Base-by-base conservation (phyloP, 1,284 basidiomycete species). In the Pterulicium gracile region DNA sequence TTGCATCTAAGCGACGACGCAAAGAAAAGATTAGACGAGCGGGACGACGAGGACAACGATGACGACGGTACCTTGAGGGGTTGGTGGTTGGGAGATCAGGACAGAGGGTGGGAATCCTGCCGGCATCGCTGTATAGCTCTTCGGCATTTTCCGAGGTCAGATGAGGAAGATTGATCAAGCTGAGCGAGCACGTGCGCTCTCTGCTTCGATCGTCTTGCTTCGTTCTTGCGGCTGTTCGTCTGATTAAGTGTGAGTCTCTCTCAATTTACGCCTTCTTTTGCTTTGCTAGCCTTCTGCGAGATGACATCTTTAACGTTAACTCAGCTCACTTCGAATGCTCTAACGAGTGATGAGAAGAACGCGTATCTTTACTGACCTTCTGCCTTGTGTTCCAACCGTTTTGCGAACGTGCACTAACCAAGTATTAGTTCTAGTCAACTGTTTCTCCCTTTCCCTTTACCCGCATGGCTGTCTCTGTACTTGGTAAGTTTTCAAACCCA, bases 271-370 rank as follows among this genome's bases (percentile, higher is more conserved):
- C 43, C 40, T 47, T 44, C 15, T 46, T 45, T 44, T 17, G 13
- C 43, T 22, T 39, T 23, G 17, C 27, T 47, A 21, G 10, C 36
- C 12, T 34, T 34, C 42, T 41, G 34, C 50, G 46, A 55, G 75
- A 77, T 75, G 75, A 78, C 56, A 66, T 51, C 47, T 52, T 46
- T 58, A n/a, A 67, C 69, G 69, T 70, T 58, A 68, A 75, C 74
- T 77, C 74, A 77, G 74, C 75, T 77, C 75, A 77, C 75, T 76
- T 76, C 75, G 75, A 78, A 50, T 65, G 58, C 55, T 21, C 41
- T 54, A 58, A 50, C 15, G 36, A 69, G 62, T 61, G 50, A 70
- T 71, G 75, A 77, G 75, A 78, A 69, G 61, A 72, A 72, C 50
- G 54, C 68, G 66, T 51, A 53, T 55, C 20, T 60, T 50, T 56